Base-by-base conservation (phyloP, 2,329 filamentous ascomycete species). In the Trichophyton schoenleinii region DNA sequence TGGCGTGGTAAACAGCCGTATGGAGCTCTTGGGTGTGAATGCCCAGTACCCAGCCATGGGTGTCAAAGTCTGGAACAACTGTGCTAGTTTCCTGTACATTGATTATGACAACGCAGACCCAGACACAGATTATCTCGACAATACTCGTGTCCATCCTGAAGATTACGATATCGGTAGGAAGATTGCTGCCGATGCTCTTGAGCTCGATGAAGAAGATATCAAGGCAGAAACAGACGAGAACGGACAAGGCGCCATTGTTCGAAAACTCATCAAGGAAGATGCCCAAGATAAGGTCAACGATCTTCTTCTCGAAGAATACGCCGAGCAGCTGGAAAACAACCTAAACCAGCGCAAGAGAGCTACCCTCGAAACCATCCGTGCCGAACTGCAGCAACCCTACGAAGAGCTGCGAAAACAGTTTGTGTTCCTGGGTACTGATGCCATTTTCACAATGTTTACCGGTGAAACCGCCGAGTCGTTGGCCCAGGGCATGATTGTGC, bases 81-180 rank as follows among this genome's bases (percentile, higher is more conserved):
- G 91, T 70, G 91, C 94, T 62, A 96, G 91, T 77, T 97, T 97
- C 77, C 77, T 99, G 41, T 95, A 85, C 70, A 89, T 99, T 63
- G 86, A 88, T 60, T 96, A 90, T 70, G 91, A 96, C 66, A 81
- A 84, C n/a, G 85, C 86, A 13, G 90, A 89, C 67, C 82, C 86
- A 1, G 82, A 88, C 13, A 89, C 91, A 0, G 94, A 99, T 71
- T 95, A 95, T 62, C 81, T 99, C 28, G 94, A 99, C 75, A 95
- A 94, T 71, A 99, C 94, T 55, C 88, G 94, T 78, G 91, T 99
- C 18, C 94, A 99, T 70, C 94, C 94, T 1, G 94, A 99, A 77
- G 94, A 99, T 72, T 99, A 99, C 74, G 94, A 99, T 67, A 86
- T 99, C 64, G 94, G 91, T 57, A 89, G 92, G 67, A 99, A 99